Evolutionary conservation across 768 basidiomycete genomes (phyloP), one percentile per base, ranked within the genome.

Genomic region (Ramaria sp.): DNA sequence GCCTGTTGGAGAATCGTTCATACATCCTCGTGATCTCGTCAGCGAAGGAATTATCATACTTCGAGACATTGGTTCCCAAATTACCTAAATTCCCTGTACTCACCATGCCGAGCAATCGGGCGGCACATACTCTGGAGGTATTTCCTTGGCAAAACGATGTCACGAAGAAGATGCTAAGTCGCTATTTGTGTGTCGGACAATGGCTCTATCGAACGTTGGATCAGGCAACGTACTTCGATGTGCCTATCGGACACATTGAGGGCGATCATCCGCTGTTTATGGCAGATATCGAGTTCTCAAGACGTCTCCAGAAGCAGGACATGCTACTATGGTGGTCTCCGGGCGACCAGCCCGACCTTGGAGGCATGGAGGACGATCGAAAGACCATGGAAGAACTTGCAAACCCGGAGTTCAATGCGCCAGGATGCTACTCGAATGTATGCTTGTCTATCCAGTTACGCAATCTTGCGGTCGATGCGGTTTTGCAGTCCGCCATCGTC

Each of bases 241-340:
- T 97, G 5, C 95, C 96, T 1, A 73, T 94, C 13, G 92, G 95
- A 17, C 92, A 99, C 66, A 78, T 97, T 39, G 91, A 93, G 42
- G 84, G 87, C 4, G 96, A 99, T 64, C 84, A 89, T 45, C 85
- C 91, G 1, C 73, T 97, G n/a, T 77, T 86, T 63, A 73, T 95
- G 49, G 82, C 92, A 1, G 96, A 99, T 63, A 76, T 99, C 61
- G 86, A 82, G 61, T 96, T 97, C 63, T 90, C 96, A 1, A 83
- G 95, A 6, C 82, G 89, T 42, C 71, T 98, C 53, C 73, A 86
- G 31, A 83, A 85, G 48, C 91, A 97, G 60, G 96, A 98, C 64
- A 83, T 90, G 65, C 75, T 97, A 3, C 74, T 99, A 3, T 99
- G 96, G 96, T 99, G 96, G 96, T 95, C 96, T 9, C 78, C 86